Conservation (phyloP, 495 filamentous ascomycete genomes). For the Hypoxylon fuscum region DNA sequence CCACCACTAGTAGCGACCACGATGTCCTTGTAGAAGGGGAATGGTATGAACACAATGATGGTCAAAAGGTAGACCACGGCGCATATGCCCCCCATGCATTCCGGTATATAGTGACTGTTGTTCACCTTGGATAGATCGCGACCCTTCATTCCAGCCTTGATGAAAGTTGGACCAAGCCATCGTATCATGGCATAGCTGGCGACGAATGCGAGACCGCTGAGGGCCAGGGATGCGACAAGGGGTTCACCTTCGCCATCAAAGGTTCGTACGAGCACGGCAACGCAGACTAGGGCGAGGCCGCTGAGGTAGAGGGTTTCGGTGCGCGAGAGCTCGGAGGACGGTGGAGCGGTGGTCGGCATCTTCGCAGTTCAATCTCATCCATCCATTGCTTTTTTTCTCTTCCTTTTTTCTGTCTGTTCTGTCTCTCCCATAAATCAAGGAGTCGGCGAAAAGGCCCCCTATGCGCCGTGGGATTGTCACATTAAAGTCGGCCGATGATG, state of each 20-base stretch:
- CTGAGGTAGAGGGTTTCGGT: slow-evolving; percentile 77
- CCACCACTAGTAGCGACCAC: slow-evolving; percentile 95
- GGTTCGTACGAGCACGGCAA: slow-evolving; percentile 80
- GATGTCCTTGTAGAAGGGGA: slow-evolving; percentile 97
- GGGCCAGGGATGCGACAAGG: slow-evolving; percentile 84
- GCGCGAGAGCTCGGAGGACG: slow-evolving; percentile 62
- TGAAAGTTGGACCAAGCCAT: slow-evolving; percentile 94
- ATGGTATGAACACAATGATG: slow-evolving; percentile 92
- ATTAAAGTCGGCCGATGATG: slow-evolving; percentile 27
- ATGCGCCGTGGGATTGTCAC: slow-evolving; percentile 12
- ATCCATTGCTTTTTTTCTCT: slow-evolving; percentile 21
- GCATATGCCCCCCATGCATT: slow-evolving; percentile 97
- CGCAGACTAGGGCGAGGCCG: slow-evolving; percentile 71
- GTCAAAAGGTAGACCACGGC: slow-evolving; percentile 89
- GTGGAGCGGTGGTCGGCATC: slow-evolving; percentile 54
- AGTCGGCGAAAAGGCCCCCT: slow-evolving; percentile 25
- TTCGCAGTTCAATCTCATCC: slow-evolving; percentile 21
- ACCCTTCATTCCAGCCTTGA: slow-evolving; percentile 88
- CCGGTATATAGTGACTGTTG: slow-evolving; percentile 79
- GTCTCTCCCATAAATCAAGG: no score
- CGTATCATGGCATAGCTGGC: slow-evolving; percentile 82
- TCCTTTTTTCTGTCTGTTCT: slow-evolving; percentile 10
- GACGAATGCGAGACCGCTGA: slow-evolving; percentile 85
- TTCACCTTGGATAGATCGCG: slow-evolving; percentile 85
- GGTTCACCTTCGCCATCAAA: slow-evolving; percentile 86